Base-by-base conservation (phyloP, 2,329 filamentous ascomycete genomes). In the Dactylonectria estremocensis region DNA sequence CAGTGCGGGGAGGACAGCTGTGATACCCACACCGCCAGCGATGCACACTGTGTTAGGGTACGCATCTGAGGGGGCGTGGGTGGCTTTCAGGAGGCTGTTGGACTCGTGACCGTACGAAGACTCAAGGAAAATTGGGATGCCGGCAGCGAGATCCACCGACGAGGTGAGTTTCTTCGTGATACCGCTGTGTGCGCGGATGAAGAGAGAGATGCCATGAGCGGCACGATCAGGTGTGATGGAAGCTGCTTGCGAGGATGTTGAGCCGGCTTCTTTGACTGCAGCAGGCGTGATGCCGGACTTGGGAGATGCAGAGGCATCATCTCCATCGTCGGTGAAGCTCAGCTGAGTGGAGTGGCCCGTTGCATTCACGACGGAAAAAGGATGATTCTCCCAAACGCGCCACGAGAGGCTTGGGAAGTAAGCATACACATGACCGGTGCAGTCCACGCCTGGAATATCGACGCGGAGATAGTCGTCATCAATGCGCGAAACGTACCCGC, bases 351-450 rank as follows among this genome's bases (percentile, higher is more conserved):
- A 33, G 35, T 5, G 18, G 20, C 8, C 31, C 22, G 35, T 40
- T 35, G 28, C 35, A 10, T 48, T 49, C 24, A 55, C 69, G 1
- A 74, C 64, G 10, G 77, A 78, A 53, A 80, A 80, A 0, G 77
- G 78, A 13, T 80, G 77, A 33, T 71, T 79, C 64, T 79, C 78
- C 77, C 77, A 79, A 10, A 76, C 11, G 0, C 74, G 67, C 74
- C 74, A 77, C 33, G 64, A 64, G 2, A 78, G 31, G 3, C 69
- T 74, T 6, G 75, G 76, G 63, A 77, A 79, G 58, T 76, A 74
- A n/a, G 72, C 62, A 60, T 77, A 78, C 3, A 74, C 68, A 45
- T 83, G 67, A 0, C 76, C 77, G 1, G 61, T 53, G 9, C 67
- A 71, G 5, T 66, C 60, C 11, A 74, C 68, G 5, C 68, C 72